Evolutionary conservation across 192 early-diverging fungal genomes (phyloP), one percentile per base, ranked within the genome.

Genomic region (Coemansia reversa): DNA sequence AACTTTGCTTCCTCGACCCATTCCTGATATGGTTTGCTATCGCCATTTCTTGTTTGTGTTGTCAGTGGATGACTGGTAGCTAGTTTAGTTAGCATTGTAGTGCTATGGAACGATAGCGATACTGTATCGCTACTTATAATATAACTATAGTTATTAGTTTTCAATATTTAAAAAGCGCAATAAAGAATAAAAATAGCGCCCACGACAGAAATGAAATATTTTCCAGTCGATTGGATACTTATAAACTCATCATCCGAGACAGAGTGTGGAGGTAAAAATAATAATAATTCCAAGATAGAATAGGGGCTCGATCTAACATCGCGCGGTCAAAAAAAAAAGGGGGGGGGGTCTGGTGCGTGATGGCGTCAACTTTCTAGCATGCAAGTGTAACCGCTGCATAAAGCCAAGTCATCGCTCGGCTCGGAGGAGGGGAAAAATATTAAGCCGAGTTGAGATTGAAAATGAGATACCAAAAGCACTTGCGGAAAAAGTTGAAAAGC

Each of bases 1-100:
- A 66, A 67, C 32, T 54, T 19, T 16, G 74, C 69, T 51, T 81
- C 79, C 23, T 30, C 48, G 8, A 58, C 18, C 77, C 77, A 80
- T 27, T 49, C 42, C 23, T 35, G 49, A 29, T 61, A 54, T 14
- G 64, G 22, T 7, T 7, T 27, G 58, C 33, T 51, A 28, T 19
- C 48, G 25, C 16, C 16, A 51, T 18, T 51, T 9, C 23, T 51
- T 30, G 25, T 9, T 28, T 25, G 51, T 52, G 7, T 52, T 35
- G 32, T n/a, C 29, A 14, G 12, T 57, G 42, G 30, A 27, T 8
- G 39, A 3, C 7, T 16, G 39, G 14, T 16, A 45, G 39, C 39
- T 45, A 45, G 39, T 45, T 45, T 45, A 52, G 22, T 22, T 27
- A 52, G 20, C 51, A 23, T 27, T 25, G 29, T 54, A 28, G 3